Conservation (phyloP, 2,329 filamentous ascomycete species). For the Beauveria bassiana region DNA sequence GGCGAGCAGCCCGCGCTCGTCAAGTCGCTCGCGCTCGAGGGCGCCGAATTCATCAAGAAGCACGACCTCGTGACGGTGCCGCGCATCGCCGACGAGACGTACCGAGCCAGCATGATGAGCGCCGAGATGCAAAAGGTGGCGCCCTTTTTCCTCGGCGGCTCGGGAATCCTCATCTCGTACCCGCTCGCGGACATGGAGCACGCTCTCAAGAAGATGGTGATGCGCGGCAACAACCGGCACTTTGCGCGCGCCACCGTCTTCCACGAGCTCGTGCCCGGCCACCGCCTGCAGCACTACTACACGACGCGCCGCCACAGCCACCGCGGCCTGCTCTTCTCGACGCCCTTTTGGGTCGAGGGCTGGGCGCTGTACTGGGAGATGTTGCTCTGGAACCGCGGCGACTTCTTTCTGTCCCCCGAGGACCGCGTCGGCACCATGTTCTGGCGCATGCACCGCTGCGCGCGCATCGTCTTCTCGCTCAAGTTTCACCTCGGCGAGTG, state of each 20-base stretch:
- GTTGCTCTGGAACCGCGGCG: conserved; percentile 45
- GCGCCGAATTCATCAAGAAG: conserved; percentile 42
- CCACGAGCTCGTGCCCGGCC: conserved; percentile 54
- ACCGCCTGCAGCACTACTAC: conserved; percentile 46
- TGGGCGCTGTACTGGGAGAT: conserved; percentile 58
- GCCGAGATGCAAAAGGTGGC: conserved; percentile 44
- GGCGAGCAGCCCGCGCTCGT: conserved; percentile 47
- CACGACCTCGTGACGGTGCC: conserved; percentile 50
- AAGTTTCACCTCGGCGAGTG: conserved; percentile 50
- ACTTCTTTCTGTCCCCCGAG: conserved; percentile 42
- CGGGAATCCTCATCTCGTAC: conserved; percentile 47
- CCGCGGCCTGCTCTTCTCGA: conserved; percentile 43
- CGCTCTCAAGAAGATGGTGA: conserved; percentile 48
- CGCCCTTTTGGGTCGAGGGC: conserved; percentile 53
- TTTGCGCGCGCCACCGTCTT: conserved; percentile 52
- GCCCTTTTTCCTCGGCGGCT: conserved; percentile 53
- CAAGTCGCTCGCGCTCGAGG: conserved; percentile 41
- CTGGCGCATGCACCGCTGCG: conserved; percentile 56
- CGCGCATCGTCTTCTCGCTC: conserved; percentile 50
- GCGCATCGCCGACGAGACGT: conserved; percentile 42
- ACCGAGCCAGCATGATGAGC: conserved; percentile 50
- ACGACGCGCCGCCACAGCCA: conserved; percentile 39
- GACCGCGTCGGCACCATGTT: conserved; percentile 51
- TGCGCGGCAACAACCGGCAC: conserved; percentile 51
- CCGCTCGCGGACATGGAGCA: conserved; percentile 45